phyloP scores from a whole-genome alignment of 2,329 filamentous ascomycete species.

The Xylaria sp. region DNA sequence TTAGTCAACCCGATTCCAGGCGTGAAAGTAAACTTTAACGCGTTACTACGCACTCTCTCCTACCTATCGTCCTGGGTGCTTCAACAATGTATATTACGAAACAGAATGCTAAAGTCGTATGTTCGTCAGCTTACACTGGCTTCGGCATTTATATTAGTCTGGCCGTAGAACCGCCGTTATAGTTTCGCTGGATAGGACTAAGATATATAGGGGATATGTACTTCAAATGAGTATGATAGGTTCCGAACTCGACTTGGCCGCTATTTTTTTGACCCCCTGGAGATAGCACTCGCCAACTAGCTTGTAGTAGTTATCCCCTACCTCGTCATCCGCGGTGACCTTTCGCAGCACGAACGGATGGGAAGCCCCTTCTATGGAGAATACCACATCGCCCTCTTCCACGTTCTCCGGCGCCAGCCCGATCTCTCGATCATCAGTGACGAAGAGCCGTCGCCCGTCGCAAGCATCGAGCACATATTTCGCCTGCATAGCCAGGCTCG shows the following conservation, averaged over 20 bases:
- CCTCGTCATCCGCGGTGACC: background rate
- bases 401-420: background rate
- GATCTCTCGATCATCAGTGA: background rate
- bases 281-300: slow-evolving; percentile 3
- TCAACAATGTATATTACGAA: background rate
- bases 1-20: background rate
- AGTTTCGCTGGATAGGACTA: background rate
- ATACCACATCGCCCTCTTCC: background rate
- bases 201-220: background rate
- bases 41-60: background rate
- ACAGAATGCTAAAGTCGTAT: background rate
- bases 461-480: background rate
- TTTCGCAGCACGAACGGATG: background rate
- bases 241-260: background rate
- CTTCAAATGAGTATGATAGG: background rate
- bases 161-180: background rate
- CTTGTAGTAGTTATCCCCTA: background rate
- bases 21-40: background rate
- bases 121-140: background rate
- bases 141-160: background rate
- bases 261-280: background rate
- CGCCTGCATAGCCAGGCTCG: background rate
- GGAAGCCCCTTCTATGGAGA: background rate
- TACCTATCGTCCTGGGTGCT: background rate
- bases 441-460: background rate